Evolutionary conservation across 2,329 filamentous ascomycete genomes (phyloP), one percentile per base, ranked within the genome.

Genomic region (Whalleya microplaca): DNA sequence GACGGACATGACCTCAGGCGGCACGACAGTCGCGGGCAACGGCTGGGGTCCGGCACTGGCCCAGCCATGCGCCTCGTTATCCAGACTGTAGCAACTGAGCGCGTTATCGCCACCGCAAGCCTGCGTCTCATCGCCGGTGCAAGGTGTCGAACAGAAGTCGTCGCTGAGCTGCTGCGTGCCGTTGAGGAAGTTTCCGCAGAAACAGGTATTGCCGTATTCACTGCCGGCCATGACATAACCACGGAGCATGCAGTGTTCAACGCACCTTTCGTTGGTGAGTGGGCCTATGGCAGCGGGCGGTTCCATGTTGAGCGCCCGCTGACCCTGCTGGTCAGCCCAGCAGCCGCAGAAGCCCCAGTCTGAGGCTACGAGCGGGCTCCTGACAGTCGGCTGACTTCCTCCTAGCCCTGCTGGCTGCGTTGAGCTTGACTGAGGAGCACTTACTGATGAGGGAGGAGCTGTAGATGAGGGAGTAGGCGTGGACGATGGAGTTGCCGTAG

Each of bases 81-180:
- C 71, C 43, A 69, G 67, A 53, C 72, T 75, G 65, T 77, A 83
- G 53, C 81, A 73, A 54, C 71, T 77, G 48, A 83, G 71, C 9
- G 76, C 72, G 71, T 75, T 74, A 51, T 67, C 59, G 16, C 82
- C 83, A 45, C 83, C 84, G 63, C 84, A 86, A 5, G 73, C 73
- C 65, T 83, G 71, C 10, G 65, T 68, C 1, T 59, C 58, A 60
- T 83, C 77, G 20, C 80, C 83, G 49, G 77, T 75, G 66, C 84
- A 86, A 1, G 77, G 70, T 64, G 76, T 78, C 42, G 70, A 69
- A 71, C 84, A 86, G 12, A 66, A 62, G 7, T 66, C 70, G 2
- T 80, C 79, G 44, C 76, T 75, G 18, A 84, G 64, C 59, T 73
- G 71, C 46, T 73, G 68, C 23, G 73, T 75, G 42, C 72, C 71